A percentile compares a stretch with the other conserved stretches of the same genome.
Conservation (phyloP, 805 yeast genomes). For the Yamadazyma akitaensis region DNA sequence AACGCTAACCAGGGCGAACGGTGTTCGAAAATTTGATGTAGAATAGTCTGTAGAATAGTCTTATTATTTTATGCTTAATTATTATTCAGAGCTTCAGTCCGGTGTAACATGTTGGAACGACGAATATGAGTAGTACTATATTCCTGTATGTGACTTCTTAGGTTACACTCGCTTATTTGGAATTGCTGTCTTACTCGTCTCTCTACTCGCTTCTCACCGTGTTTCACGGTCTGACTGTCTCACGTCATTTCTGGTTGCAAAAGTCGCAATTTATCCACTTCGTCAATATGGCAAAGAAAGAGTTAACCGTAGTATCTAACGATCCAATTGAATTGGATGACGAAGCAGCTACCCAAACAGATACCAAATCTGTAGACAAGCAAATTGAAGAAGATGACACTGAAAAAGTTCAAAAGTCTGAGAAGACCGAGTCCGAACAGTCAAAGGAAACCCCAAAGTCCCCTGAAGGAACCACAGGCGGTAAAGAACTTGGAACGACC, state of each 20-base stretch:
- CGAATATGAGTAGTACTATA: too few relatives aligned
- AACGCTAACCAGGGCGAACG: too few relatives aligned
- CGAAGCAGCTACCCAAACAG: neutral
- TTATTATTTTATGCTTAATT: too few relatives aligned
- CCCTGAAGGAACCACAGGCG: too few relatives aligned
- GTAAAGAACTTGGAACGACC: too few relatives aligned
- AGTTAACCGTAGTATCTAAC: conserved; percentile 27
- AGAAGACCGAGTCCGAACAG: neutral
- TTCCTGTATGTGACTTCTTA: too few relatives aligned
- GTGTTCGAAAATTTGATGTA: too few relatives aligned
- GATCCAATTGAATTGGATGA: conserved; percentile 30
- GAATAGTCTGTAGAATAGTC: too few relatives aligned
- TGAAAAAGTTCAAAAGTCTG: neutral
- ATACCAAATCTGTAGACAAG: neutral
- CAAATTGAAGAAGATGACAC: neutral
- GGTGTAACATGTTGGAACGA: too few relatives aligned
- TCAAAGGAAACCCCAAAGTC: neutral
- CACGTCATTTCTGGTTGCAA: neutral
- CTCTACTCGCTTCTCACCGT: neutral
- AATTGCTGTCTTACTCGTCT: too few relatives aligned
- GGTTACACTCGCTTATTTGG: too few relatives aligned
- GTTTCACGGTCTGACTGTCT: neutral
- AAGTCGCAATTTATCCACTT: neutral
- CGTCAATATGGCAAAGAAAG: conserved; percentile 16
- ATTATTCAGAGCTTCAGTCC: too few relatives aligned